These are phyloP conservation scores for Hericium erinaceus DNA, from an alignment of 768 basidiomycete species.

Conservation along the genomic window DNA sequence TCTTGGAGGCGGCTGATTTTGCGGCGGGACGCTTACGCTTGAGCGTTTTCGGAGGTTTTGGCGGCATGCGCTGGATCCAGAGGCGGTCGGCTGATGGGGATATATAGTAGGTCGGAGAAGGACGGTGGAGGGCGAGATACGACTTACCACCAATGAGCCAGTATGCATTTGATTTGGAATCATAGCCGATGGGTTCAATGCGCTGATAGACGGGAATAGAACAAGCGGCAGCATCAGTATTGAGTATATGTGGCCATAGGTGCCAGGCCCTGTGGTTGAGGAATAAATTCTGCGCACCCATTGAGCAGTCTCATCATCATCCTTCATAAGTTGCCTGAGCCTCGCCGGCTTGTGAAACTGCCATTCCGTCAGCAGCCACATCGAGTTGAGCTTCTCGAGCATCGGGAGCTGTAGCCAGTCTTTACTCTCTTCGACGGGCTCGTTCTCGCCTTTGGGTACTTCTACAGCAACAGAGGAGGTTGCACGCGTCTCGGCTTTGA, in stretches of 20 bases:
- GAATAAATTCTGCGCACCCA: conserved; percentile 47
- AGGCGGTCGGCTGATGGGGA: conserved; percentile 58
- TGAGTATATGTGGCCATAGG: background rate
- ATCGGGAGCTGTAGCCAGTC: conserved; percentile 69
- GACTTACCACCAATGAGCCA: conserved; percentile 75
- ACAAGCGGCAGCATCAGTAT: background rate
- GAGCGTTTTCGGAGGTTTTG: conserved; percentile 31
- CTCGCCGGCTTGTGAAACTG: conserved; percentile 74
- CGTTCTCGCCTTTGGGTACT: conserved; percentile 3
- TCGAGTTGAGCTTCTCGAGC: conserved; percentile 63
- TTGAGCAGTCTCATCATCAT: conserved; percentile 63
- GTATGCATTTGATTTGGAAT: conserved; percentile 68
- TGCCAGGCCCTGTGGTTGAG: background rate
- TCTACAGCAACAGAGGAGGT: background rate
- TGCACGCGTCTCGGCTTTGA: conserved; percentile 3
- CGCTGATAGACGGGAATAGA: conserved; percentile 36
- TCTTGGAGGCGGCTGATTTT: conserved; percentile 22
- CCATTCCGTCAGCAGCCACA: conserved; percentile 75
- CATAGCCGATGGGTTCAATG: conserved; percentile 79
- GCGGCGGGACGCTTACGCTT: conserved; percentile 31
- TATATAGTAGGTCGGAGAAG: background rate
- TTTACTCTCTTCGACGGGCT: conserved; percentile 31
- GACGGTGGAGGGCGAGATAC: background rate
- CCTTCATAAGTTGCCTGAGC: conserved; percentile 64
- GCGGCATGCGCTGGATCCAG: conserved; percentile 74